Conservation (phyloP, 768 basidiomycete genomes). For the Boletus sp. region DNA sequence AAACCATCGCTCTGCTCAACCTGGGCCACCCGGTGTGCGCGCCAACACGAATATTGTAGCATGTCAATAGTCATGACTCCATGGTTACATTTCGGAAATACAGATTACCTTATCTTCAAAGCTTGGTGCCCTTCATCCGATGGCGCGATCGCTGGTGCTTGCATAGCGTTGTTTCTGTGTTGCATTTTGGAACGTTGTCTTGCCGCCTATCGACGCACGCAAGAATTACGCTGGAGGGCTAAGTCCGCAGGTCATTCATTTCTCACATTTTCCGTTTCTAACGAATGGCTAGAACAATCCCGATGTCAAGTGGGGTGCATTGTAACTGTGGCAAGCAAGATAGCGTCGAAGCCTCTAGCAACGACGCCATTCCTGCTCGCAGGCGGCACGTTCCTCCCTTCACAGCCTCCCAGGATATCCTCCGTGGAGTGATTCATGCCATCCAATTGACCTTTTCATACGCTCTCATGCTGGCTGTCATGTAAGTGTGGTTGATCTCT, state of each 20-base stretch:
- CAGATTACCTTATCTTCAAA: constrained; percentile 66
- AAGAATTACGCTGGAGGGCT: constrained; percentile 57
- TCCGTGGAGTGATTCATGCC: constrained; percentile 64
- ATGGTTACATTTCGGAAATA: constrained; percentile 66
- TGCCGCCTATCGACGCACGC: constrained; percentile 49
- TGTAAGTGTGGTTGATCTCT: constrained; percentile 45
- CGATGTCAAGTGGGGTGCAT: not conserved
- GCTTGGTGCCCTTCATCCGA: constrained; percentile 64
- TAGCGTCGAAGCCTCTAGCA: not conserved
- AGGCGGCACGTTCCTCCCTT: constrained; percentile 54
- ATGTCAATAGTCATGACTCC: constrained; percentile 51
- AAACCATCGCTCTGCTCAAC: not conserved
- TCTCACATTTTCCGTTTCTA: not conserved
- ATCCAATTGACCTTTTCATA: constrained; percentile 65
- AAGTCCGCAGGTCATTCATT: constrained; percentile 40
- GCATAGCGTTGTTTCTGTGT: constrained; percentile 65
- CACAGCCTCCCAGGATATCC: constrained; percentile 61
- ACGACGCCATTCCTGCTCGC: constrained; percentile 7
- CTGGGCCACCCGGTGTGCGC: not conserved
- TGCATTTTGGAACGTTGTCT: constrained; percentile 72
- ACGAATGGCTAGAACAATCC: constrained; percentile 11
- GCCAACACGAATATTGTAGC: constrained; percentile 7
- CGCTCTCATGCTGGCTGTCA: constrained; percentile 76
- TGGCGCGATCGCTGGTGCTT: constrained; percentile 74
- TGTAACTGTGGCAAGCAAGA: constrained; percentile 3